Base-by-base conservation (phyloP, 768 basidiomycete species). In the Chalciporus sphaerocephalus region DNA sequence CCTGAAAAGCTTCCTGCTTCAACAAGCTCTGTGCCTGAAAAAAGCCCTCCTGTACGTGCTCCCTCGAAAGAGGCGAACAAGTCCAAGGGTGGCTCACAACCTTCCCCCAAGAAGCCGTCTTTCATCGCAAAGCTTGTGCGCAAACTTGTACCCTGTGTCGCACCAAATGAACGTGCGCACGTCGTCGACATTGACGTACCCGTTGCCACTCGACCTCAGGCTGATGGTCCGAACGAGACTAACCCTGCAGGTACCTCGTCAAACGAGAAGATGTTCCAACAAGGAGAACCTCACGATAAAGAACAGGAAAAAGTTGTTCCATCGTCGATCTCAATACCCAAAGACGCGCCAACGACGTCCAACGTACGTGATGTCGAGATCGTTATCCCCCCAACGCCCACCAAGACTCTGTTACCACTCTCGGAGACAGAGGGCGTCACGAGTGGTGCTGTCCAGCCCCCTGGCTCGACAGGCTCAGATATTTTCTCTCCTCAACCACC, bases 391-490 rank as follows among this genome's bases (percentile, higher is more conserved):
- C 74, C 79, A 23, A 74, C 76, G 2, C 77, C 79, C 11, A 73
- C 73, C 13, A 70, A 61, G 13, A 36, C 42, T 13, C 61, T 74
- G 49, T 55, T 78, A 5, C 79, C 89, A 6, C 69, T 73, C 20
- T 78, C 82, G 8, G 92, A 93, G 68, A 91, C 92, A 6, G 91
- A 84, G 50, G 92, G 88, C 12, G 73, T 96, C 53, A 89, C 87
- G 9, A 92, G 90, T n/a, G 87, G 91, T 24, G 89, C 90, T 35
- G 93, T 95, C 18, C 89, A 93, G 58, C 78, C 92, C 2, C 92
- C 94, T 12, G 92, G 92, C 24, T 89, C 91, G 20, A 86, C 79
- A 38, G 87, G 79, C 34, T 50, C 61, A 2, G 64, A 66, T 39
- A 55, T 62, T 33, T 56, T 65, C 46, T 61, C 62, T 35, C 55